Evolutionary conservation across 2,329 filamentous ascomycete genomes (phyloP).

Genomic region (Amauroascus niger): DNA sequence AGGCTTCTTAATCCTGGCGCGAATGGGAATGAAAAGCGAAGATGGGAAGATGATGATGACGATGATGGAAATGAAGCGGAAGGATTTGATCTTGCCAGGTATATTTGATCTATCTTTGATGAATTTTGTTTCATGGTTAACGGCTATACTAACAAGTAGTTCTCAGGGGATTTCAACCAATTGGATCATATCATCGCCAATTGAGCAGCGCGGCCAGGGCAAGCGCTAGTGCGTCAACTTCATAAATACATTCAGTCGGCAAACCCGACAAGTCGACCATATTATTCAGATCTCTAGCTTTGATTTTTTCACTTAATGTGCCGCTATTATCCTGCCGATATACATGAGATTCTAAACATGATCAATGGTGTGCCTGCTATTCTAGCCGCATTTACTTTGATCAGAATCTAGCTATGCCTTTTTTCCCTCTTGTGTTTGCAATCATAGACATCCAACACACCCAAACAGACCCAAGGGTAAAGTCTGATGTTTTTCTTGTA

Average conservation of each 20-base stretch:
- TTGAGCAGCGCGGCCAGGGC: conserved; percentile 25
- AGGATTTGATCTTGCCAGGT: conserved; percentile 42
- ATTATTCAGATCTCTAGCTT: not conserved
- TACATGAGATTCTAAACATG: not conserved
- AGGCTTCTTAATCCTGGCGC: conserved; percentile 16
- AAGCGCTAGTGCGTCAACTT: conserved; percentile 17
- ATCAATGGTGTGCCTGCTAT: not conserved
- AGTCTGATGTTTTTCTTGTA: not conserved
- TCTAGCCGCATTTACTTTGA: not conserved
- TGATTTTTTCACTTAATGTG: not conserved
- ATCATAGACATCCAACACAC: not conserved
- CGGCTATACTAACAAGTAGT: conserved; percentile 15
- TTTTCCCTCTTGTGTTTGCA: not conserved
- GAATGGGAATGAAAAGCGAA: conserved; percentile 4
- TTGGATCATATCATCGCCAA: conserved; percentile 39
- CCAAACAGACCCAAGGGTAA: too few species aligned
- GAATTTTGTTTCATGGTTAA: not conserved
- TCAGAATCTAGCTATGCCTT: not conserved
- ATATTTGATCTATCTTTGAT: conserved; percentile 15
- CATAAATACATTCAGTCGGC: conserved; percentile 1
- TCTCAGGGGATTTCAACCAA: conserved; percentile 41
- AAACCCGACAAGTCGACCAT: not conserved
- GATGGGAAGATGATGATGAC: conserved; percentile 10
- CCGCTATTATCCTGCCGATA: not conserved
- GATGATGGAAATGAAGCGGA: conserved; percentile 20